A percentile compares a stretch with the other conserved stretches of the same genome.
These are phyloP conservation scores for Ustilaginoidea virens DNA, from an alignment of 2,329 filamentous ascomycete genomes.

Conservation along the genomic window DNA sequence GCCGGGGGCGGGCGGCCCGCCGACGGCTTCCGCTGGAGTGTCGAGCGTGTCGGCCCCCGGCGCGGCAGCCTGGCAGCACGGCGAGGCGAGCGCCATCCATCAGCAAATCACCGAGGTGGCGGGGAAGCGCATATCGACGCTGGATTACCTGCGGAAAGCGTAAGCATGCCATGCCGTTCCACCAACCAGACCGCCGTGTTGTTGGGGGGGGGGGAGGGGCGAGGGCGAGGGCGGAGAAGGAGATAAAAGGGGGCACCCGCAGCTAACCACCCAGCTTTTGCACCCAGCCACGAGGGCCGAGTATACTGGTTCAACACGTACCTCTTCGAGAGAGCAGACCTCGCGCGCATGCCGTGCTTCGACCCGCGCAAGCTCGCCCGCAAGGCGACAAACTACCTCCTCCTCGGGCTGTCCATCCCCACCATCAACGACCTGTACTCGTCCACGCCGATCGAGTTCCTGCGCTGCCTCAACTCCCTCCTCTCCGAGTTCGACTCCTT, in stretches of 20 bases:
- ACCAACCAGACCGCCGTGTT: background rate
- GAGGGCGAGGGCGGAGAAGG: too few species aligned
- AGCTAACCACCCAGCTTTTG: too few species aligned
- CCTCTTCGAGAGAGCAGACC: constrained; percentile 71
- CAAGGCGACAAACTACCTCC: constrained; percentile 83
- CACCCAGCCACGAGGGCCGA: constrained; percentile 73
- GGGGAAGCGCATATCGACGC: constrained; percentile 81
- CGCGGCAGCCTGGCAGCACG: constrained; percentile 18
- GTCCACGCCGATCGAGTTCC: constrained; percentile 65
- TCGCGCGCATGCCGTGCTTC: constrained; percentile 73
- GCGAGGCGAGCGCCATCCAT: constrained; percentile 33
- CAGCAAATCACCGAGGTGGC: constrained; percentile 69
- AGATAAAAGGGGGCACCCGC: too few species aligned
- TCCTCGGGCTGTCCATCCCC: constrained; percentile 83
- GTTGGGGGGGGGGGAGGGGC: background rate
- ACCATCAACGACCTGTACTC: constrained; percentile 80
- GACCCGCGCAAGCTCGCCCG: constrained; percentile 71
- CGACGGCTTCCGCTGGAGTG: constrained; percentile 7
- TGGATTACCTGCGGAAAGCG: constrained; percentile 89
- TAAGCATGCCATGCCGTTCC: constrained; percentile 29
- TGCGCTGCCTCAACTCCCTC: constrained; percentile 72
- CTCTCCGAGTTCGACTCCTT: constrained; percentile 88
- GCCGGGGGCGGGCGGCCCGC: constrained; percentile 7
- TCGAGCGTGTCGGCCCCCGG: constrained; percentile 1
- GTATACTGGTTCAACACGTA: constrained; percentile 98